Conservation (phyloP, 1,284 basidiomycete genomes). For the Heterobasidion occidentale region DNA sequence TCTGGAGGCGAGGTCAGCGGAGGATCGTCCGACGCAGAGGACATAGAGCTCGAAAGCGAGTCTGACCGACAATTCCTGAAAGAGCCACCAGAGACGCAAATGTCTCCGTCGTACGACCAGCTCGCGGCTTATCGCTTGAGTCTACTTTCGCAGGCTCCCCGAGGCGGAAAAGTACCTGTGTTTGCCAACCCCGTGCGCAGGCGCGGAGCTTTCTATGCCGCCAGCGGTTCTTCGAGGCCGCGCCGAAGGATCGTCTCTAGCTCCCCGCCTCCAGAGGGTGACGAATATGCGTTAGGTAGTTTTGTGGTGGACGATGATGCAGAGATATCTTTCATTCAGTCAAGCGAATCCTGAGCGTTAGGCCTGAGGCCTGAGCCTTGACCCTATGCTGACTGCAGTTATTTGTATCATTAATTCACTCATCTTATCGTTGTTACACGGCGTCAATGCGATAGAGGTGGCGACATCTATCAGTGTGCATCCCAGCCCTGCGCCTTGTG, state of each 20-base stretch:
- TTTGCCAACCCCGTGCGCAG: constrained; percentile 47
- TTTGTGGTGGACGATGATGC: constrained; percentile 74
- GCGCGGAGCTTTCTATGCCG: constrained; percentile 28
- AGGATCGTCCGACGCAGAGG: constrained; percentile 46
- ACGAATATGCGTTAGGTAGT: constrained; percentile 61
- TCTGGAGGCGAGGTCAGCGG: constrained; percentile 73
- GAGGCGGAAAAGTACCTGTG: constrained; percentile 32
- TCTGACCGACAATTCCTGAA: constrained; percentile 65
- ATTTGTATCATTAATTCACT: neutral
- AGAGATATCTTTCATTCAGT: constrained; percentile 29
- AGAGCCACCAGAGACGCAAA: constrained; percentile 55
- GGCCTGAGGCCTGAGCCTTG: neutral
- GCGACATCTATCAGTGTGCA: too few species aligned
- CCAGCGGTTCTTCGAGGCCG: constrained; percentile 10
- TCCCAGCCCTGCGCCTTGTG: too few species aligned
- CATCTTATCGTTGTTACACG: too few species aligned
- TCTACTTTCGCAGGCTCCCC: constrained; percentile 59
- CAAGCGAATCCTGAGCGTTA: constrained; percentile 13
- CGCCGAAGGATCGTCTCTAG: constrained; percentile 36
- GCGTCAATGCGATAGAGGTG: too few species aligned
- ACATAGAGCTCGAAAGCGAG: constrained; percentile 50
- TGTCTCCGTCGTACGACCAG: constrained; percentile 71
- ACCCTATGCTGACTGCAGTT: neutral
- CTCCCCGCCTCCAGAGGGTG: constrained; percentile 42
- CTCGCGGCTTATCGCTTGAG: constrained; percentile 57